Evolutionary conservation across 495 filamentous ascomycete genomes (phyloP).

Genomic region (Penicillium samsonianum): DNA sequence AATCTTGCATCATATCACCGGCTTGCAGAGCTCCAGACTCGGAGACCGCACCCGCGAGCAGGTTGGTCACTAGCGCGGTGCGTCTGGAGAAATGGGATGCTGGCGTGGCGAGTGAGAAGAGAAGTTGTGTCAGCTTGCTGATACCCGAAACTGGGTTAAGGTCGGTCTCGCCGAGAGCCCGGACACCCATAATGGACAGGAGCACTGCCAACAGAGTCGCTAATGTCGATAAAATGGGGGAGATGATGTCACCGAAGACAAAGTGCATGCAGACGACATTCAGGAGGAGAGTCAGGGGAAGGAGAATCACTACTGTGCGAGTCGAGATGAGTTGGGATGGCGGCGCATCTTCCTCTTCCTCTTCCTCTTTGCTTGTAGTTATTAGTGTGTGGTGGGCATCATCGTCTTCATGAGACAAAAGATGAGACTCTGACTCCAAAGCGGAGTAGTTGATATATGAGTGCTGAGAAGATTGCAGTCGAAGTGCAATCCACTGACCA

Average conservation of each 20-base stretch:
- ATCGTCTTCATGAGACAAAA: conserved; percentile 7
- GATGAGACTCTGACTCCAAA: conserved; percentile 27
- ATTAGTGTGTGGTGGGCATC: conserved; percentile 7
- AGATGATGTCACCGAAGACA: conserved; percentile 66
- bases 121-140: conserved; percentile 91
- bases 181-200: conserved; percentile 91
- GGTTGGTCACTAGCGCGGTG: conserved; percentile 81
- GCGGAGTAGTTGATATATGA: conserved; percentile 46
- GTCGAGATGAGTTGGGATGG: conserved; percentile 77
- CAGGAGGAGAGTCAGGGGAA: conserved; percentile 72
- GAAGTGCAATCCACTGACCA: conserved; percentile 30
- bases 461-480: conserved; percentile 23
- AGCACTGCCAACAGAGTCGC: conserved; percentile 87
- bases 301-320: conserved; percentile 68
- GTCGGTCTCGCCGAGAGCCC: conserved; percentile 93
- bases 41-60: conserved; percentile 89
- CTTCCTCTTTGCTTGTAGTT: conserved; percentile 34
- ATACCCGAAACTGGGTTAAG: conserved; percentile 97
- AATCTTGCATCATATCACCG: conserved; percentile 96
- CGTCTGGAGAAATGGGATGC: conserved; percentile 60
- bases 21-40: conserved; percentile 91
- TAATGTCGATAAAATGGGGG: conserved; percentile 69
- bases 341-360: conserved; percentile 74
- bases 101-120: conserved; percentile 88
- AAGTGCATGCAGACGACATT: conserved; percentile 79